Base-by-base conservation (phyloP, 768 basidiomycete genomes). In the Melanogaster broomeanus region DNA sequence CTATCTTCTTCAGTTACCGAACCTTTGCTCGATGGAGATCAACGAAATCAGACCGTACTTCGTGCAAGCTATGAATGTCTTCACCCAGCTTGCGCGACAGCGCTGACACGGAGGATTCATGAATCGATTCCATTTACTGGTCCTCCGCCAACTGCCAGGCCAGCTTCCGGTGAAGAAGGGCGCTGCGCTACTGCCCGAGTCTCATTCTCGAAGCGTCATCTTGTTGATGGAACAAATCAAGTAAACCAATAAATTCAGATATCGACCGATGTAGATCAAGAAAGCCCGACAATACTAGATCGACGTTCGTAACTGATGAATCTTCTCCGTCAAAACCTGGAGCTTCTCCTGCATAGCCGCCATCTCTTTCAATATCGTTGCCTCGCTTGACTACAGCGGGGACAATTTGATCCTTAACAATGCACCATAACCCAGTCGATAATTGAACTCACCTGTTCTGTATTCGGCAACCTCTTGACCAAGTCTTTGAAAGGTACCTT, bases 21-120 rank as follows among this genome's bases (percentile, higher is more conserved):
- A 93, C 57, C 73, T 96, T 18, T 88, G 84, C 53, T 83, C 90
- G 1, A 87, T 95, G 86, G 93, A 97, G 68, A 90, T 97, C 71
- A 93, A 93, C 72, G 94, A 96, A 66, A 88, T 96, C 59, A 80
- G 92, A 33, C 91, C 93, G 3, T 90, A 91, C 74, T 94, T 95
- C 61, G 75, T 88, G 30, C 84, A 84, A 56, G 82, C 91, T 1
- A 93, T 94, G 90, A 77, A 79, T 51, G 69, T 89, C 39, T 71
- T 92, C 39, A 82, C 77, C 1, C 82, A 87, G 53, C 74, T 92
- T 10, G 69, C 61, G 13, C 55, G 66, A 40, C 61, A 61, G n/a
- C 45, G n/a, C 54, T 10, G 56, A 57, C 8, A 18, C 39, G 4
- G 31, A 37, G 25, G 24, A 41, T 21, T 8, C 40, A 15, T 49